Evolutionary conservation across 805 yeast genomes (phyloP).

Genomic region (Kregervanrija pseudodelftensis): DNA sequence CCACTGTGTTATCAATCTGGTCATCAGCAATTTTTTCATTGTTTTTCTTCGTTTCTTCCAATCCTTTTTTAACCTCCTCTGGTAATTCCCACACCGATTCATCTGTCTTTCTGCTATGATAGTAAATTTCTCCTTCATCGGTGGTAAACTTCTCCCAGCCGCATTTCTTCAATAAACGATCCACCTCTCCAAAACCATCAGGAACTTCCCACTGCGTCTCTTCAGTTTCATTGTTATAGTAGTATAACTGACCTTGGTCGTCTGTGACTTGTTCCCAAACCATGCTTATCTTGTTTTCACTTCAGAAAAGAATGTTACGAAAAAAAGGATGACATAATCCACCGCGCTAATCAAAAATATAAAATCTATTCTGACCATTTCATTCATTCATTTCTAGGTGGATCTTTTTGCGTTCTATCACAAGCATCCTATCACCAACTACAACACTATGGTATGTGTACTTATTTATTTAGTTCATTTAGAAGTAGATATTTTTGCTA

Average conservation of each 20-base stretch:
- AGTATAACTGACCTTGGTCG: constrained; percentile 63
- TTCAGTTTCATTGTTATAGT: constrained; percentile 56
- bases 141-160: constrained; percentile 48
- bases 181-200: constrained; percentile 37
- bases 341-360: too few relatives aligned
- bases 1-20: not conserved
- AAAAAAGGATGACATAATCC: too few relatives aligned
- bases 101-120: constrained; percentile 55
- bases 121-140: constrained; percentile 53
- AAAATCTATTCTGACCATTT: too few relatives aligned
- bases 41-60: not conserved
- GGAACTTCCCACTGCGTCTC: constrained; percentile 84
- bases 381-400: not conserved
- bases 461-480: not conserved
- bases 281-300: constrained; percentile 7
- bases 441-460: too few relatives aligned
- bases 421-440: too few relatives aligned
- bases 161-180: constrained; percentile 14
- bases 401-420: too few relatives aligned
- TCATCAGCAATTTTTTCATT: not conserved
- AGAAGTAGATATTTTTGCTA: too few relatives aligned
- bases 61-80: constrained; percentile 18
- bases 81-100: constrained; percentile 84
- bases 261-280: constrained; percentile 62
- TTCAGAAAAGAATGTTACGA: too few relatives aligned